Conservation (phyloP, 805 yeast species). For the Teunomyces cretensis region DNA sequence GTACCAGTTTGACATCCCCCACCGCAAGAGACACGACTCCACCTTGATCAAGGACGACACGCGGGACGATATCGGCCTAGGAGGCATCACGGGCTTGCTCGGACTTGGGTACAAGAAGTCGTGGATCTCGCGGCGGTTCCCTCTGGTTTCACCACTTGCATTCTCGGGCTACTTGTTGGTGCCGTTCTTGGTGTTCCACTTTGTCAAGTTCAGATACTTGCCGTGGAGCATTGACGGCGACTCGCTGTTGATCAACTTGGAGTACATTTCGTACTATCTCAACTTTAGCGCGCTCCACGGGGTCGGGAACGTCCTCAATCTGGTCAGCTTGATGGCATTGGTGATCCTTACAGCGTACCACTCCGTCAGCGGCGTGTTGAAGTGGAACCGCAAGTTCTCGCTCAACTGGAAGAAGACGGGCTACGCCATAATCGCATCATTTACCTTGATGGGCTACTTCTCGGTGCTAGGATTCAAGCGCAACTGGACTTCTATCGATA, state of each 20-base stretch:
- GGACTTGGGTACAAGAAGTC: constrained; percentile 57
- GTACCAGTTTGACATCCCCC: constrained; percentile 14
- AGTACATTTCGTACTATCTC: constrained; percentile 44
- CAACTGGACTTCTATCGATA: constrained; percentile 16
- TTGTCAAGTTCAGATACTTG: constrained; percentile 43
- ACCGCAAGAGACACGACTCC: constrained; percentile 10
- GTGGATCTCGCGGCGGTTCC: constrained; percentile 38
- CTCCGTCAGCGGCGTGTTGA: constrained; percentile 50
- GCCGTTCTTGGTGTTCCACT: constrained; percentile 48
- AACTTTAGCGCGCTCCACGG: constrained; percentile 12
- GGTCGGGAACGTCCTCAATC: constrained; percentile 26
- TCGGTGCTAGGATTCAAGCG: constrained; percentile 31
- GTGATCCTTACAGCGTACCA: constrained; percentile 48
- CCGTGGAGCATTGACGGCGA: constrained; percentile 67
- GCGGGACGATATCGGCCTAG: constrained; percentile 56
- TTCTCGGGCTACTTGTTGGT: constrained; percentile 59
- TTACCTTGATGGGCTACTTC: constrained; percentile 35
- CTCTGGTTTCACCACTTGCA: constrained; percentile 53
- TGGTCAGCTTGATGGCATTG: constrained; percentile 31
- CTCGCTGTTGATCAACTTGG: constrained; percentile 53
- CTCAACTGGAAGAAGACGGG: constrained; percentile 43
- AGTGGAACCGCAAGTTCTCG: constrained; percentile 43
- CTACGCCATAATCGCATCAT: constrained; percentile 38
- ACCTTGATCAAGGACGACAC: constrained; percentile 28
- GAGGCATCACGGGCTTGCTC: constrained; percentile 55